phyloP scores from a whole-genome alignment of 108 stramenopile species.

The Cyclostephanos invisitatus region DNA sequence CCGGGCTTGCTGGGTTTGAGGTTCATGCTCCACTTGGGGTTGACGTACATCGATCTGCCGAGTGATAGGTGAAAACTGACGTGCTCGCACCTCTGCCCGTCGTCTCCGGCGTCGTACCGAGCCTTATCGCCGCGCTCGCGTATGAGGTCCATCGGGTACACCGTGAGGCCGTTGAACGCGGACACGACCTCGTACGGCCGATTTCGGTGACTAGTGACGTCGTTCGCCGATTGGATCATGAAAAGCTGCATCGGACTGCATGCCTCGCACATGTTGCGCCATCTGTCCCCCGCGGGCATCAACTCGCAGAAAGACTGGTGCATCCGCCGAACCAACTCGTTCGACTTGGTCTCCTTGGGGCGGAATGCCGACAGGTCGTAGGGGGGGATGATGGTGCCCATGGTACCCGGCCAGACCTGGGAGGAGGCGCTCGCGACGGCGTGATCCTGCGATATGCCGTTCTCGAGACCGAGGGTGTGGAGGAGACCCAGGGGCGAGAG shows the following conservation, averaged over 20 bases:
- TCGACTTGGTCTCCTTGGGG: slow-evolving; percentile 31
- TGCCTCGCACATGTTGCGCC: slow-evolving; percentile 62
- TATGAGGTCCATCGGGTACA: slow-evolving; percentile 51
- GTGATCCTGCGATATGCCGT: slow-evolving; percentile 30
- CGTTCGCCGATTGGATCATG: slow-evolving; percentile 44
- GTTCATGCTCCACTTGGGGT: slow-evolving; percentile 60
- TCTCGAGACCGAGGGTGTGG: slow-evolving; percentile 47
- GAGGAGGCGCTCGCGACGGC: slow-evolving; percentile 43
- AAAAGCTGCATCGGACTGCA: slow-evolving; percentile 56
- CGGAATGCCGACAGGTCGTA: slow-evolving; percentile 61
- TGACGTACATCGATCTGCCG: slow-evolving; percentile 49
- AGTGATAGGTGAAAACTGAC: slow-evolving; percentile 54
- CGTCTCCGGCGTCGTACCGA: slow-evolving; percentile 51
- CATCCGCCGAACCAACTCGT: slow-evolving; percentile 29
- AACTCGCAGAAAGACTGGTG: slow-evolving; percentile 54
- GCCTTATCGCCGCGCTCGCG: slow-evolving; percentile 26
- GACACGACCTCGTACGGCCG: slow-evolving; percentile 42
- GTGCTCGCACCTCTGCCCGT: slow-evolving; percentile 59
- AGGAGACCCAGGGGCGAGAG: slow-evolving; percentile 50
- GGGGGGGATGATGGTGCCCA: slow-evolving; percentile 56
- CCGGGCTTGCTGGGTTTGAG: slow-evolving; percentile 53
- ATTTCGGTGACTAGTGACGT: slow-evolving; percentile 17
- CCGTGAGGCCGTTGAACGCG: slow-evolving; percentile 54
- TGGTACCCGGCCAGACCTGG: slow-evolving; percentile 51
- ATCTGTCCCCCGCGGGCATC: slow-evolving; percentile 51